Evolutionary conservation across 106 monocot genomes (phyloP).

Genomic region (Iris macrosiphon): DNA sequence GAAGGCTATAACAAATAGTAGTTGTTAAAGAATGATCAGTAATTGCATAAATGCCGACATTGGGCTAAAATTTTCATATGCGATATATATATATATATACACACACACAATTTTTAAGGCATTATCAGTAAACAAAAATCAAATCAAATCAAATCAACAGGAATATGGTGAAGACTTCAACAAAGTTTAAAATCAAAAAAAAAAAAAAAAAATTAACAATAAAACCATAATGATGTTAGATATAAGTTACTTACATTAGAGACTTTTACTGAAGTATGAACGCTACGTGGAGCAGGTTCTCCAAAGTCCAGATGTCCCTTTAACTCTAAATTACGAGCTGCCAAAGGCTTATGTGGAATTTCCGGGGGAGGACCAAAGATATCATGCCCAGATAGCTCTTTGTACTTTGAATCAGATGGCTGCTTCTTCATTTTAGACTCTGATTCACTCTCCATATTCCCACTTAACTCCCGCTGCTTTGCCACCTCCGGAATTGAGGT

Average conservation of each 20-base stretch:
- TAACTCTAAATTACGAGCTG: constrained; percentile 8
- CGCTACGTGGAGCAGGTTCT: constrained; percentile 9
- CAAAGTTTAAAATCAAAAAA: constrained; percentile 2
- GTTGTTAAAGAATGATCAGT: neutral
- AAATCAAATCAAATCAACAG: too few relatives aligned
- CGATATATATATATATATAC: neutral
- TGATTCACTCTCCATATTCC: constrained; percentile 31
- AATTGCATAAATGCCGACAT: neutral
- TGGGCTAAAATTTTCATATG: neutral
- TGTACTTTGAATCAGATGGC: constrained; percentile 35
- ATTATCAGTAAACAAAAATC: too few relatives aligned
- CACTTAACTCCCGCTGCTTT: constrained; percentile 25
- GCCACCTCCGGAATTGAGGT: constrained; percentile 38
- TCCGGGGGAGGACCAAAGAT: constrained; percentile 63
- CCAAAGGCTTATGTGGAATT: constrained; percentile 11
- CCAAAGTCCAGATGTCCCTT: constrained; percentile 4
- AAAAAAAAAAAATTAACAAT: constrained; percentile 1
- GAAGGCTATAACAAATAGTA: constrained; percentile 25
- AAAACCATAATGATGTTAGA: too few relatives aligned
- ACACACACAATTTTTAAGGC: neutral
- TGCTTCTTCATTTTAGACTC: constrained; percentile 28
- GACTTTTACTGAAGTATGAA: constrained; percentile 2
- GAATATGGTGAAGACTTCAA: too few relatives aligned
- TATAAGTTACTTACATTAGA: constrained; percentile 1
- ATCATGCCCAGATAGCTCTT: constrained; percentile 52